Conservation (phyloP, 1,139 yeast genomes). For the Hemisphaericaspora xylanilytica region DNA sequence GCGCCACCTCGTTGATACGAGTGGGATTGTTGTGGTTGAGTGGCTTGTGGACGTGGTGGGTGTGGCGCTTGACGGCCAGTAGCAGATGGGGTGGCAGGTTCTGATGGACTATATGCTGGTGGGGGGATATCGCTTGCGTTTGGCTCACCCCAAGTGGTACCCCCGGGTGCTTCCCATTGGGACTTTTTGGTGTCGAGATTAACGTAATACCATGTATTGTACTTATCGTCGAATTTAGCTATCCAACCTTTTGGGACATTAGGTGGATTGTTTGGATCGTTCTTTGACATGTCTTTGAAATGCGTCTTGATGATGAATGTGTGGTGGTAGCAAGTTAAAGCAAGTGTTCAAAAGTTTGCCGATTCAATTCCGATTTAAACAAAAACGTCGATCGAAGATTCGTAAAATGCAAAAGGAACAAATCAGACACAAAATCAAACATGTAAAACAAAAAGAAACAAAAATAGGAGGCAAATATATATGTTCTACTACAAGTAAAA, state of each 20-base stretch:
- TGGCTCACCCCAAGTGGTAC: slow-evolving; percentile 32
- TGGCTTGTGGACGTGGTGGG: slow-evolving; percentile 19
- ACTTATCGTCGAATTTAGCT: slow-evolving; percentile 80
- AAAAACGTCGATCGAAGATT: too few species aligned
- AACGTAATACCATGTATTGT: slow-evolving; percentile 77
- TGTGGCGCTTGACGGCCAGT: slow-evolving; percentile 6
- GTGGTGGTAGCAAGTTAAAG: too few species aligned
- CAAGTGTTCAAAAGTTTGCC: too few species aligned
- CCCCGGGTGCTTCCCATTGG: slow-evolving; percentile 87
- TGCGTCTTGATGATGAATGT: too few species aligned
- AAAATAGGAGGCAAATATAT: too few species aligned
- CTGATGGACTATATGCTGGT: slow-evolving; percentile 33
- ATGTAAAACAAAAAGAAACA: not conserved
- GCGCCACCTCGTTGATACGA: slow-evolving; percentile 6
- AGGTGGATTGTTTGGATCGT: slow-evolving; percentile 43
- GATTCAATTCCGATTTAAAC: too few species aligned
- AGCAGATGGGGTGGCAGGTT: slow-evolving; percentile 11
- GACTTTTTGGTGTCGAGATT: slow-evolving; percentile 69
- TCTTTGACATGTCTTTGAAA: slow-evolving; percentile 8
- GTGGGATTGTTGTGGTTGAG: slow-evolving; percentile 10
- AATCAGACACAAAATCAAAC: not conserved
- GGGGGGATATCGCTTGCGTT: slow-evolving; percentile 31
- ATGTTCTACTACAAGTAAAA: too few species aligned
- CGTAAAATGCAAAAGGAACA: too few species aligned
- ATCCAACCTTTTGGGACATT: slow-evolving; percentile 78